phyloP scores from a whole-genome alignment of 2,329 filamentous ascomycete genomes.

The Ceratocystis papillata region DNA sequence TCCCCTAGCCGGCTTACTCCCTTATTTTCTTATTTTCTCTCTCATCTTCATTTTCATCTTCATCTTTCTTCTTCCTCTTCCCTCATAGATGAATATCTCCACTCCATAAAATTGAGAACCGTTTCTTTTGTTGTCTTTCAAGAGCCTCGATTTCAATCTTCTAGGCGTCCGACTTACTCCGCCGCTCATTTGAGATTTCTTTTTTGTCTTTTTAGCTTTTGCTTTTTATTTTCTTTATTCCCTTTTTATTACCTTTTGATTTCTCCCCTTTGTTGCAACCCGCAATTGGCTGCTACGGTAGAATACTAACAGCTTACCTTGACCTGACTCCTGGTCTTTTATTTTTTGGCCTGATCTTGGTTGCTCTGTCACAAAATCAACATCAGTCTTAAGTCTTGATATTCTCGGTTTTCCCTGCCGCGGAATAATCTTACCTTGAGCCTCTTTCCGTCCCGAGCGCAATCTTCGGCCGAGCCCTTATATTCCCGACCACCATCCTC shows the following conservation, averaged over 20 bases:
- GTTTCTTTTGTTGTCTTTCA: constrained; percentile 12
- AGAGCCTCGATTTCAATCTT: constrained; percentile 3
- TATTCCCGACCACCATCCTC: constrained; percentile 20
- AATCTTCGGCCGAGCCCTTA: constrained; percentile 22
- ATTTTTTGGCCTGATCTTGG: not conserved
- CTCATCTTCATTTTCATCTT: not conserved
- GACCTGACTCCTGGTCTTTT: not conserved
- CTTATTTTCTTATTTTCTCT: not conserved
- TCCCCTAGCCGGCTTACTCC: not conserved
- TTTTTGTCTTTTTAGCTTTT: constrained; percentile 5
- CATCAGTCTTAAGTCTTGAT: not conserved
- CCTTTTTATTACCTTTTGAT: constrained; percentile 14
- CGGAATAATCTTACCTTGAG: not conserved
- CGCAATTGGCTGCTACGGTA: not conserved
- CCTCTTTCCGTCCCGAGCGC: constrained; percentile 19
- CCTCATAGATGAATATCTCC: constrained; percentile 2
- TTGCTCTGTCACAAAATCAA: not conserved
- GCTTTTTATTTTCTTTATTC: constrained; percentile 7
- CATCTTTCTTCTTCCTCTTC: not conserved
- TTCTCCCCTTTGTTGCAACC: constrained; percentile 6
- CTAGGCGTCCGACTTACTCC: constrained; percentile 21
- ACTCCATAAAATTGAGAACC: constrained; percentile 12
- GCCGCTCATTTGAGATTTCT: constrained; percentile 21
- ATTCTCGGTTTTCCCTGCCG: constrained; percentile 4
- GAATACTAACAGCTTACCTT: not conserved